Conservation (phyloP, 2,329 filamentous ascomycete species). For the Penicillium palitans region DNA sequence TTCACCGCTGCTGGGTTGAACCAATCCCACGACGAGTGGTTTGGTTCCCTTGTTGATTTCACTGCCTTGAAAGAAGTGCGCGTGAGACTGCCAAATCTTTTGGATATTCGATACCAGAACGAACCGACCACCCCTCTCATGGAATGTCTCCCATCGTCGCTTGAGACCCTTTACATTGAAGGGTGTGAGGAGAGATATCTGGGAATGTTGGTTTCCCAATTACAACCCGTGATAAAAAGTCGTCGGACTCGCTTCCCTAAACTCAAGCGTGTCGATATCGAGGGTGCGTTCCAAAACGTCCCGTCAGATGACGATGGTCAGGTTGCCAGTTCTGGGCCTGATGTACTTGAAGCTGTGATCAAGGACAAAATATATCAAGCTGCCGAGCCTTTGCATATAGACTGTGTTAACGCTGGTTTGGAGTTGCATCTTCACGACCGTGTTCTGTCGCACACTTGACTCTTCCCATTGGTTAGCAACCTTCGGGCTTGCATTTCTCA, state of each 20-base stretch:
- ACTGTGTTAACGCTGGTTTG: slow-evolving; percentile 24
- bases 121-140: slow-evolving; percentile 27
- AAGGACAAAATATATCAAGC: slow-evolving; percentile 28
- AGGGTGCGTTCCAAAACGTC: slow-evolving; percentile 31
- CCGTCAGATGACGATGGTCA: slow-evolving; percentile 24
- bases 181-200: slow-evolving; percentile 31
- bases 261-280: slow-evolving; percentile 26
- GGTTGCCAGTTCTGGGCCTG: background rate
- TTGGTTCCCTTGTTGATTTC: slow-evolving; percentile 32
- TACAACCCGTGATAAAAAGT: slow-evolving; percentile 24
- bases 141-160: slow-evolving; percentile 25
- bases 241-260: slow-evolving; percentile 20
- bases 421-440: slow-evolving; percentile 31
- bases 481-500: background rate
- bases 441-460: background rate
- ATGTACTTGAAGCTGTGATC: slow-evolving; percentile 12
- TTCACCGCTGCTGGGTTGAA: slow-evolving; percentile 33
- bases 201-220: slow-evolving; percentile 27
- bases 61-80: slow-evolving; percentile 29
- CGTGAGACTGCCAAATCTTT: slow-evolving; percentile 34
- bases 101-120: slow-evolving; percentile 30
- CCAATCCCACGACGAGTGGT: slow-evolving; percentile 34
- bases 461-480: no score
- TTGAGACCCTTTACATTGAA: slow-evolving; percentile 31
- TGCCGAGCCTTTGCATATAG: slow-evolving; percentile 23